Evolutionary conservation across 2,329 filamentous ascomycete genomes (phyloP).

Genomic region (Camptophora hylomeconis): DNA sequence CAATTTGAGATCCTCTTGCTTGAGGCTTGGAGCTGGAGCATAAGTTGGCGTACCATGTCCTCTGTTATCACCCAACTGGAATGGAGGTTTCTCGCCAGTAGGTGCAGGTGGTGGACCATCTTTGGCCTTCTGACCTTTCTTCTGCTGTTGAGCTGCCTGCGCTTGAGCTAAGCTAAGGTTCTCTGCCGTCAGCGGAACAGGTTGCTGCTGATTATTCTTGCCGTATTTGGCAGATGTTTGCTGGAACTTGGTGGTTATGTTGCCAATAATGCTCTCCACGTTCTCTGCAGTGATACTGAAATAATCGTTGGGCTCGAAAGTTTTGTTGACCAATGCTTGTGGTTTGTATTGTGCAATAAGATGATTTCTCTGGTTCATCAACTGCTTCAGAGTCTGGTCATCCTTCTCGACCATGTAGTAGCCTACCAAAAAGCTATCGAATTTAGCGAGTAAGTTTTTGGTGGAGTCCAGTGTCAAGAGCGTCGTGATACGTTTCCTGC

Average conservation of each 20-base stretch:
- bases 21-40: slow-evolving; percentile 39
- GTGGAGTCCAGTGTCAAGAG: slow-evolving; percentile 27
- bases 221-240: slow-evolving; percentile 28
- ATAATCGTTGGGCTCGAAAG: slow-evolving; percentile 26
- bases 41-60: slow-evolving; percentile 26
- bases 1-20: slow-evolving; percentile 43
- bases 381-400: slow-evolving; percentile 19
- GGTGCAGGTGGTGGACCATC: slow-evolving; percentile 34
- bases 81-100: slow-evolving; percentile 39
- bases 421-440: slow-evolving; percentile 29
- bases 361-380: slow-evolving; percentile 25
- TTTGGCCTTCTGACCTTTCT: slow-evolving; percentile 22
- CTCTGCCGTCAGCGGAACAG: slow-evolving; percentile 12
- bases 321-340: slow-evolving; percentile 22
- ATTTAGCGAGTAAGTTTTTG: slow-evolving; percentile 28
- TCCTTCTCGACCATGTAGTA: slow-evolving; percentile 27
- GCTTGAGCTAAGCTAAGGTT: slow-evolving; percentile 12
- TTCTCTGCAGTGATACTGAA: slow-evolving; percentile 31
- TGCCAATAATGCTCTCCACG: slow-evolving; percentile 23
- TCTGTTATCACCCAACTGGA: slow-evolving; percentile 36
- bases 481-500: slow-evolving; percentile 8
- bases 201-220: slow-evolving; percentile 28
- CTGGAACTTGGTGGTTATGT: slow-evolving; percentile 29
- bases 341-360: slow-evolving; percentile 34
- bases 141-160: slow-evolving; percentile 19